Percentiles rank a stretch among this genome's conserved stretches.
phyloP scores from a whole-genome alignment of 177 flowering plant species.

The Vitis hybrid region DNA sequence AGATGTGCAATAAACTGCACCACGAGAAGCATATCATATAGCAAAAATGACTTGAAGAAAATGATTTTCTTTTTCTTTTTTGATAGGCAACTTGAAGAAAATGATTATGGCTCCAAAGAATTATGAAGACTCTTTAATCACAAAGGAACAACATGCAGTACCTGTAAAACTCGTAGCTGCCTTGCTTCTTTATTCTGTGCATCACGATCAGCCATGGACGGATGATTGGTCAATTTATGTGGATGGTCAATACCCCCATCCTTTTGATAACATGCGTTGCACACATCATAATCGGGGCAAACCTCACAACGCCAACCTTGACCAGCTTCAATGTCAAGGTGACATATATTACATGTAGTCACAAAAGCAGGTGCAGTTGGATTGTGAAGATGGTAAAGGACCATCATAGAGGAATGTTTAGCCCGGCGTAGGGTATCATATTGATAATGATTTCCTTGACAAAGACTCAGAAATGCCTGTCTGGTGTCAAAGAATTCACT shows the following conservation, averaged over 20 bases:
- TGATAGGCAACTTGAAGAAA: background rate
- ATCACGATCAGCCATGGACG: constrained; percentile 85
- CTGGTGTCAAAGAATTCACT: constrained; percentile 98
- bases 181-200: constrained; percentile 96
- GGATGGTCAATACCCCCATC: constrained; percentile 84
- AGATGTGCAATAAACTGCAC: no score
- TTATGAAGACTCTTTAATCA: background rate
- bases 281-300: constrained; percentile 95
- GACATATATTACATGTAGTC: constrained; percentile 79
- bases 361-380: constrained; percentile 99
- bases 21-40: no score
- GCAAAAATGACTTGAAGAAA: no score
- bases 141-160: constrained; percentile 18
- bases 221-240: constrained; percentile 88
- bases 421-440: constrained; percentile 97
- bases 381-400: constrained; percentile 97
- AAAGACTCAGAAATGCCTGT: constrained; percentile 96
- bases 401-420: constrained; percentile 99
- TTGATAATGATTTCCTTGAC: constrained; percentile 98
- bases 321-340: constrained; percentile 90
- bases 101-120: background rate
- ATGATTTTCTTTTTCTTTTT: no score
- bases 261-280: constrained; percentile 83
- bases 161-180: constrained; percentile 86
- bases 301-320: constrained; percentile 99